A percentile compares a stretch with the other conserved stretches of the same genome.
phyloP scores from a whole-genome alignment of 139 green algal genomes.

The Mesotaenium endlicherianum region DNA sequence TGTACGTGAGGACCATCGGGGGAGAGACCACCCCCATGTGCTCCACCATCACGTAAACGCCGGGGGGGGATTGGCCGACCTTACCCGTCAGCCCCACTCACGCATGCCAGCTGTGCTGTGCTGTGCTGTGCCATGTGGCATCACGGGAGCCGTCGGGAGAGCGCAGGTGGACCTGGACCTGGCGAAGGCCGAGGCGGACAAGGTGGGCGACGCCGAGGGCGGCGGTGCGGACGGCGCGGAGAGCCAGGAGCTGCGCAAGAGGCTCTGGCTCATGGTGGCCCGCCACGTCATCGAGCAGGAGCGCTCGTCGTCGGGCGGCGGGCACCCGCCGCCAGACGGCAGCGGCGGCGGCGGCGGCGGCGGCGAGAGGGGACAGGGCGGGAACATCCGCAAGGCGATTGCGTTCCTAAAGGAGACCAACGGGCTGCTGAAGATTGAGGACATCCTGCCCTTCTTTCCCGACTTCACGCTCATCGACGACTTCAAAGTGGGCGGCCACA shows the following conservation, averaged over 20 bases:
- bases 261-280: conserved; percentile 88
- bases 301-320: not conserved
- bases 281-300: conserved; percentile 73
- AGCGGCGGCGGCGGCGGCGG: not conserved
- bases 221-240: too few relatives aligned
- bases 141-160: too few relatives aligned
- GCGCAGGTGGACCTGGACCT: conserved; percentile 67
- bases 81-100: too few relatives aligned
- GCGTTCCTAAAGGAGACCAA: conserved; percentile 53
- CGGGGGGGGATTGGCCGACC: too few relatives aligned
- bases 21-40: too few relatives aligned
- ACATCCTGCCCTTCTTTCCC: conserved; percentile 95
- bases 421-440: conserved; percentile 87
- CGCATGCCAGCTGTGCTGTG: too few relatives aligned
- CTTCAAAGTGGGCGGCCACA: conserved; percentile 81
- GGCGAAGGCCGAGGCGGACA: conserved; percentile 73
- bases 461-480: conserved; percentile 93
- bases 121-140: too few relatives aligned
- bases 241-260: conserved; percentile 68
- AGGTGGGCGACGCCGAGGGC: conserved; percentile 53
- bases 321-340: too few relatives aligned
- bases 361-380: not conserved
- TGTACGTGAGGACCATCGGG: too few relatives aligned
- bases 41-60: too few relatives aligned
- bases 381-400: conserved; percentile 44